Percentiles rank a stretch among this genome's conserved stretches.
Evolutionary conservation across 441 rosid species (phyloP).

Genomic region (Croton laevigatus): DNA sequence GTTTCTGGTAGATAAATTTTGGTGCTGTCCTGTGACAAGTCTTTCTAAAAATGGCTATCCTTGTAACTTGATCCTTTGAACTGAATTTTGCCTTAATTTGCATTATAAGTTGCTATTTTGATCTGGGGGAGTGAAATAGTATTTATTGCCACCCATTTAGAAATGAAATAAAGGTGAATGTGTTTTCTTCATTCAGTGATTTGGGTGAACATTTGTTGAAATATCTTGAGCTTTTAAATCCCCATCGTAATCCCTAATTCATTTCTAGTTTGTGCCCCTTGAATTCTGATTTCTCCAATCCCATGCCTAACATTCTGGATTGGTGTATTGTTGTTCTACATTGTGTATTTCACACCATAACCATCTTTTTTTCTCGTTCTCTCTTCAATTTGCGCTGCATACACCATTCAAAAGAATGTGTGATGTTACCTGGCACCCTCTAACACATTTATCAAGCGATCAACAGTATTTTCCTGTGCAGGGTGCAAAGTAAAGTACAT

Average conservation of each 20-base stretch:
- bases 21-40: not conserved
- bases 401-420: not conserved
- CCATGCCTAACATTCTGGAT: not conserved
- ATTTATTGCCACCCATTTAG: not conserved
- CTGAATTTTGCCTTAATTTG: not conserved
- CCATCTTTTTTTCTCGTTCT: not conserved
- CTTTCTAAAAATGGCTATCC: not conserved
- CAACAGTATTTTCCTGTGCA: not conserved
- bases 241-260: not conserved
- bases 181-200: not conserved
- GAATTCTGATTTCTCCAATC: not conserved
- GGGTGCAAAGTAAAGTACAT: not conserved
- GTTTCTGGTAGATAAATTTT: conserved; percentile 1
- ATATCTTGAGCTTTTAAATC: not conserved
- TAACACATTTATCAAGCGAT: not conserved
- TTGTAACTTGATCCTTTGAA: not conserved
- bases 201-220: not conserved
- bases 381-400: not conserved
- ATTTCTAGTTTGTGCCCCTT: not conserved
- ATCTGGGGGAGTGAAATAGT: not conserved
- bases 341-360: not conserved
- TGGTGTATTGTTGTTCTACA: not conserved
- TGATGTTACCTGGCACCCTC: not conserved
- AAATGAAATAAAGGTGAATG: not conserved
- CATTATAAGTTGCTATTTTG: not conserved